Conservation (phyloP, 2,329 filamentous ascomycete genomes). For the Neoscytalidium dimidiatum region DNA sequence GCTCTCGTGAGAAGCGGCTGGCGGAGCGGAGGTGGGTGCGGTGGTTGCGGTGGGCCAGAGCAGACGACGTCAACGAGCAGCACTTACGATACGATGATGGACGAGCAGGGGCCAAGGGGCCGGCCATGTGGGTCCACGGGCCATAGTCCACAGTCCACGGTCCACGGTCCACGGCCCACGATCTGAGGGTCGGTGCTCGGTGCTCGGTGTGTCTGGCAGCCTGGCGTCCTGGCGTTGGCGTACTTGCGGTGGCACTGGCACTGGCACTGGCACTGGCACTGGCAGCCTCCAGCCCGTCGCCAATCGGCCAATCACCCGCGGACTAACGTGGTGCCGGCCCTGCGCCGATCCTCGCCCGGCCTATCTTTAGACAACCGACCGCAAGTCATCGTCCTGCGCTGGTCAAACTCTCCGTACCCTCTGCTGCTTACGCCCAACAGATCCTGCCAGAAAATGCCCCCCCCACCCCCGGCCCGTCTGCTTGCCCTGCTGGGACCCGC, state of each 20-base stretch:
- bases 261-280: no score
- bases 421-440: background rate
- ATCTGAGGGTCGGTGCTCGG: no score
- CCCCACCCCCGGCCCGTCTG: background rate
- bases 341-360: background rate
- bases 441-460: background rate
- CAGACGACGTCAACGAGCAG: slow-evolving; percentile 5
- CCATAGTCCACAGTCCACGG: no score
- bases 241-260: no score
- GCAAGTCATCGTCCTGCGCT: slow-evolving; percentile 5
- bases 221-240: no score
- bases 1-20: slow-evolving; percentile 13
- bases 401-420: slow-evolving; percentile 5
- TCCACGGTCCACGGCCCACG: no score
- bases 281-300: no score
- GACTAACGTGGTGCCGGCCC: background rate
- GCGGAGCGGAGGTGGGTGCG: background rate
- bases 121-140: background rate
- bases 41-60: background rate
- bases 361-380: slow-evolving; percentile 16
- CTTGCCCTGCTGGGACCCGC: background rate
- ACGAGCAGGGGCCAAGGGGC: background rate
- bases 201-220: no score
- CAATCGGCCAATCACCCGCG: background rate
- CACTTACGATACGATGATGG: no score